These are phyloP conservation scores for Zizania latifolia DNA, from an alignment of 176 grass and related monocot genomes.

Conservation along the genomic window DNA sequence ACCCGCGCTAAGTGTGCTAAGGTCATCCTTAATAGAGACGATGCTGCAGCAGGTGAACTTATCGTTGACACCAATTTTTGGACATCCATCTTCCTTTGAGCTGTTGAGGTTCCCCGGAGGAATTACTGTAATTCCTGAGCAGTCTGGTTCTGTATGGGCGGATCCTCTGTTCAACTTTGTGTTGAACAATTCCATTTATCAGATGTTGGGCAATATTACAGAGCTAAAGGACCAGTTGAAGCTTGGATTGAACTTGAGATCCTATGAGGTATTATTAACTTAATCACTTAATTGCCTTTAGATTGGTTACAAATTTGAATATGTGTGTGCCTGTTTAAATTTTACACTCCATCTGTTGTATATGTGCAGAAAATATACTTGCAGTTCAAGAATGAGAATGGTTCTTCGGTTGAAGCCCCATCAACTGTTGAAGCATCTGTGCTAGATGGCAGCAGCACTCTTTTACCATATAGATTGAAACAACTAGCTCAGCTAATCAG, in stretches of 20 bases:
- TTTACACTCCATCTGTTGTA: background rate
- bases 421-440: constrained; percentile 46
- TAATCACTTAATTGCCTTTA: constrained; percentile 1
- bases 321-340: background rate
- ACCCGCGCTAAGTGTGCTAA: constrained; percentile 62
- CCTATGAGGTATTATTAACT: constrained; percentile 49
- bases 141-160: constrained; percentile 58
- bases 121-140: constrained; percentile 62
- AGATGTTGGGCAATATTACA: constrained; percentile 62
- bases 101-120: constrained; percentile 62
- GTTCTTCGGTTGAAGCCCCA: constrained; percentile 60
- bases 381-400: constrained; percentile 55
- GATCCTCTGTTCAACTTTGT: constrained; percentile 60
- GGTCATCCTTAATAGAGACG: constrained; percentile 67
- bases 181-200: constrained; percentile 55
- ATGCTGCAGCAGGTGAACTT: constrained; percentile 62
- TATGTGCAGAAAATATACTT: constrained; percentile 59
- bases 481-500: constrained; percentile 68
- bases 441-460: constrained; percentile 51
- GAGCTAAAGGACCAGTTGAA: constrained; percentile 61
- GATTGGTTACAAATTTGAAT: background rate
- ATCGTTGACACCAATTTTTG: constrained; percentile 61
- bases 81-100: constrained; percentile 54
- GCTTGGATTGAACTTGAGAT: constrained; percentile 68
- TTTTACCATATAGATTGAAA: constrained; percentile 72